Conservation (phyloP, 148 eudicot species). For the Rhododendron kiyosumense region DNA sequence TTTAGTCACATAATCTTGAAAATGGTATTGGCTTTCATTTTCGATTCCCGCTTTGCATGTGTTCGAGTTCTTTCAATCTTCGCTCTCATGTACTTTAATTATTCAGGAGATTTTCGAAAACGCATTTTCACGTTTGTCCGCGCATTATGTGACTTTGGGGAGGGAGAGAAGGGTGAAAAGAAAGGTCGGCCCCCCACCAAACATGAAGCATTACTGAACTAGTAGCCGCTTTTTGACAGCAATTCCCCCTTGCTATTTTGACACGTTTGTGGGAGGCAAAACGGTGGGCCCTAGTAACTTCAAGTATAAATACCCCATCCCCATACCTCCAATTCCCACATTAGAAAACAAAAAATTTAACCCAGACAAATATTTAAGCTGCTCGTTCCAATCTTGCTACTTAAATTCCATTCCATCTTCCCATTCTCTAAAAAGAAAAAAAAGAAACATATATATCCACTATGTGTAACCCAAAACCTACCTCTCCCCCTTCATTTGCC, state of each 20-base stretch:
- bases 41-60: no score
- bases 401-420: not conserved
- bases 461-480: conserved; percentile 2
- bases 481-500: conserved; percentile 3
- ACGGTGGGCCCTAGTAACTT: not conserved
- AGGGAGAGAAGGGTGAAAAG: not conserved
- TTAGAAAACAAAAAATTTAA: conserved; percentile 8
- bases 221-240: conserved; percentile 17
- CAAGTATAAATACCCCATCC: conserved; percentile 19
- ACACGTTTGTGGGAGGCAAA: conserved; percentile 17
- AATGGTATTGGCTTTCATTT: not conserved
- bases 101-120: no score
- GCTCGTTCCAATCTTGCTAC: not conserved
- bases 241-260: conserved; percentile 9
- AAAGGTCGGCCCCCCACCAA: not conserved
- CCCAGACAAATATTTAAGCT: not conserved
- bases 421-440: not conserved
- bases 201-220: not conserved
- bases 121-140: not conserved
- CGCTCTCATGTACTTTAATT: no score
- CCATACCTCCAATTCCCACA: not conserved
- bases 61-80: no score
- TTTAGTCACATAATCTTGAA: not conserved
- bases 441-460: not conserved
- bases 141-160: no score